These are phyloP conservation scores for Malus orientalis DNA, from an alignment of 306 rosid species.

Conservation along the genomic window DNA sequence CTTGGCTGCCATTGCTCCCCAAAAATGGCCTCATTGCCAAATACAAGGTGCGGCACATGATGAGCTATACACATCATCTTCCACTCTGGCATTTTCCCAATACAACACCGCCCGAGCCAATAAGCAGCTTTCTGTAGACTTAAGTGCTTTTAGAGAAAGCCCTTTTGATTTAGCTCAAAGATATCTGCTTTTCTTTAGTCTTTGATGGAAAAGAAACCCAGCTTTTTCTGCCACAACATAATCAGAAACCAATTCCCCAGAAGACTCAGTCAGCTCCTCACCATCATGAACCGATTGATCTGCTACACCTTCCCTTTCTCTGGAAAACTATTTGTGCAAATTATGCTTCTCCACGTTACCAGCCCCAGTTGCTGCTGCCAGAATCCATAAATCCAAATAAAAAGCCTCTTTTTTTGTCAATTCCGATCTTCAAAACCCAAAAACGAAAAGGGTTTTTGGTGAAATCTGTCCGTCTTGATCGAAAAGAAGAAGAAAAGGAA, in stretches of 20 bases:
- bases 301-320: neutral
- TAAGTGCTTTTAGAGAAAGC: too few relatives aligned
- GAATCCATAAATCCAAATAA: neutral
- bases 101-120: neutral
- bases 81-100: neutral
- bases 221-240: neutral
- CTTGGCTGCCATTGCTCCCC: neutral
- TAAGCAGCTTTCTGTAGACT: neutral
- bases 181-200: neutral
- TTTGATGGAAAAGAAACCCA: neutral
- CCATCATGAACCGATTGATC: neutral
- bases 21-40: neutral
- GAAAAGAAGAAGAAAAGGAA: neutral
- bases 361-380: neutral
- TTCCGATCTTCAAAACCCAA: neutral
- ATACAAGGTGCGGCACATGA: neutral
- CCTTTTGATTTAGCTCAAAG: neutral
- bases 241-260: neutral
- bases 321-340: neutral
- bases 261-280: neutral
- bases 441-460: neutral
- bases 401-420: neutral
- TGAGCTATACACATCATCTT: neutral
- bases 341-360: neutral
- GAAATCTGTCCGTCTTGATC: neutral